Evolutionary conservation across 2,329 filamentous ascomycete species (phyloP), one percentile per base, ranked within the genome.

Genomic region (Phyllosticta citrichinensis): DNA sequence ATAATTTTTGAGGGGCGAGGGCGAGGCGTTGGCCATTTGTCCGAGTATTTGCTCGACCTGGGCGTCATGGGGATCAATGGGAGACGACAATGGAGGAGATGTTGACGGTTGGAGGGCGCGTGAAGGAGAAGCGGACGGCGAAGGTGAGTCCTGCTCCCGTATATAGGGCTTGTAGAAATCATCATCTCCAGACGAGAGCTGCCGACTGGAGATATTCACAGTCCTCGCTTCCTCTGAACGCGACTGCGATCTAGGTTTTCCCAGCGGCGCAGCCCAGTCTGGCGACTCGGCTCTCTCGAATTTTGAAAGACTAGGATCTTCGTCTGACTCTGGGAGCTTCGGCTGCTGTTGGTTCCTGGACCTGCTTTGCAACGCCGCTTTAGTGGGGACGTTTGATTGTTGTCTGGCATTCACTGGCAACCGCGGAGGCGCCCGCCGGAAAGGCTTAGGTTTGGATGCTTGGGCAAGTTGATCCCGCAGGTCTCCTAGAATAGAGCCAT

Each of bases 21-120:
- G 75, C 1, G 72, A 74, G 14, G 74, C 72, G 56, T 73, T 67
- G 30, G 69, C 69, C 55, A 75, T 71, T 9, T 73, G 72, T 8
- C 70, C 68, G 58, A 77, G 70, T 58, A 77, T 77, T 56, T 71
- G 69, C 30, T 74, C 72, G 22, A 72, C 73, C 12, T 74, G 68
- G 24, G 22, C 58, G 40, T 60, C 57, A 25, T 58, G 52, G 5
- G 19, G 40, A 51, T 40, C 53, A 4, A 40, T 52, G 10, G 51
- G 56, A 5, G 52, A 57, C 12, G 51, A 55, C 9, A 5, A 30
- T 2, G 27, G 25, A 40, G 35, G 56, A 35, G 20, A 52, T 35
- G 27, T 30, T 30, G 19, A 27, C n/a, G 14, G 55, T 55, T 30
- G 52, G 35, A 22, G 22, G 20, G 20, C 52, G 52, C n/a, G 10